Evolutionary conservation across 176 grass and related monocot genomes (phyloP).

Genomic region (Bolboschoenus planiculmis): DNA sequence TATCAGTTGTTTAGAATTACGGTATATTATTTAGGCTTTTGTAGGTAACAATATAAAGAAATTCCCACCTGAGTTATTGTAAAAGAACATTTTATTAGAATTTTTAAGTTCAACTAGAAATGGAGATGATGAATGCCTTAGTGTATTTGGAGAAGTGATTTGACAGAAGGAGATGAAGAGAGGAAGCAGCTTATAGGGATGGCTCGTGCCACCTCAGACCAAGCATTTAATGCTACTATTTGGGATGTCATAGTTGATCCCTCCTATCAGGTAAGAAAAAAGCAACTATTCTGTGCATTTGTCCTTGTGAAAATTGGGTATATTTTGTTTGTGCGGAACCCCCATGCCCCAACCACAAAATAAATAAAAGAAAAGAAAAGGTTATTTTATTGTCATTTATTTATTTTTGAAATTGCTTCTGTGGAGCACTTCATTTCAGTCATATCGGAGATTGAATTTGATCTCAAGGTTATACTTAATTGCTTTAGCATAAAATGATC

Average conservation of each 20-base stretch:
- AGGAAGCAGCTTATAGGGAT: constrained; percentile 79
- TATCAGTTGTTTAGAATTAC: neutral
- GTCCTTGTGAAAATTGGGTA: neutral
- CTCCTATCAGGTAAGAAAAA: constrained; percentile 65
- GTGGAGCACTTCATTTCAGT: neutral
- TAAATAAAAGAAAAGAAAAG: neutral
- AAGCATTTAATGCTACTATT: constrained; percentile 97
- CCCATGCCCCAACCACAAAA: neutral
- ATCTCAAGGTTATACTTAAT: neutral
- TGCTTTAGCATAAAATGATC: neutral
- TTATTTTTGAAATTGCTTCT: neutral
- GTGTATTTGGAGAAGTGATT: constrained; percentile 96
- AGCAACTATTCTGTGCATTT: neutral
- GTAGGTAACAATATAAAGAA: neutral
- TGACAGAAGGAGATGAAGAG: constrained; percentile 78
- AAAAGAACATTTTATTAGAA: constrained; percentile 32
- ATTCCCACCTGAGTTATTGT: constrained; percentile 25
- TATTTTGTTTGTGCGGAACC: neutral
- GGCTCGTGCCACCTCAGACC: constrained; percentile 96
- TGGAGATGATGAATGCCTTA: constrained; percentile 81
- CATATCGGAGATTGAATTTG: neutral
- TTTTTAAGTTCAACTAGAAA: constrained; percentile 41
- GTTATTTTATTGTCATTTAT: neutral
- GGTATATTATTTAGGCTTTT: neutral
- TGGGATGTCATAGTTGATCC: constrained; percentile 99